Evolutionary conservation across 2,329 filamentous ascomycete genomes (phyloP).

Genomic region (Madurella mycetomatis): DNA sequence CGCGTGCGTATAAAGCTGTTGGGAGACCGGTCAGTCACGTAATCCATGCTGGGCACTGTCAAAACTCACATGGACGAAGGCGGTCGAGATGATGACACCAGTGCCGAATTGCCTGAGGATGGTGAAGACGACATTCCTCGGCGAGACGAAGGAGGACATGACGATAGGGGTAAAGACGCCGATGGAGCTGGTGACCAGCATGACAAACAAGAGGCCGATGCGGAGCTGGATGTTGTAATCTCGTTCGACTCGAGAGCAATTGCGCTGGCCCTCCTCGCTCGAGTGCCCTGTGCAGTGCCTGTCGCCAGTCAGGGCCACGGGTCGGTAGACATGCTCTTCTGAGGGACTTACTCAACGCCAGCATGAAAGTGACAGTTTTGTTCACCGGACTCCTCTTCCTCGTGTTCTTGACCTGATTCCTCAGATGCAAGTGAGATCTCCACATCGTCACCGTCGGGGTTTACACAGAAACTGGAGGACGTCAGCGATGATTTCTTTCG

Average conservation of each 20-base stretch:
- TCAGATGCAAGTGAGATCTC: conserved; percentile 10
- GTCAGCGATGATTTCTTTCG: background rate
- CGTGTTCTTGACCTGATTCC: conserved; percentile 11
- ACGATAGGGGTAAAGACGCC: conserved; percentile 66
- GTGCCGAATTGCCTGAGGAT: conserved; percentile 71
- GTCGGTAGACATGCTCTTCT: background rate
- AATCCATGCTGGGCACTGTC: background rate
- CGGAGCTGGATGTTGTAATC: conserved; percentile 66
- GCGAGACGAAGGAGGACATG: conserved; percentile 52
- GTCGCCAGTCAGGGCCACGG: conserved; percentile 23
- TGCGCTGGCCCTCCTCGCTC: conserved; percentile 29
- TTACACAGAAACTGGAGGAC: conserved; percentile 8
- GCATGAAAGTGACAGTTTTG: conserved; percentile 68
- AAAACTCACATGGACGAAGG: conserved; percentile 58
- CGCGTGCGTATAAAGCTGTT: conserved; percentile 67
- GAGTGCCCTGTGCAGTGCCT: conserved; percentile 55
- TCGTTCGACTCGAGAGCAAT: conserved; percentile 43
- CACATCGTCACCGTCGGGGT: conserved; percentile 18
- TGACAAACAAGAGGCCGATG: conserved; percentile 67
- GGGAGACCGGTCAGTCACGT: background rate
- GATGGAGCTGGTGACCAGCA: conserved; percentile 63
- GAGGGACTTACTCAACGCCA: conserved; percentile 60
- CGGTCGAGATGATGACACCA: conserved; percentile 67
- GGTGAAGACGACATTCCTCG: conserved; percentile 50
- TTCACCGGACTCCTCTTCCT: conserved; percentile 24